phyloP scores from a whole-genome alignment of 805 yeast species.

The Kuraishia molischiana region DNA sequence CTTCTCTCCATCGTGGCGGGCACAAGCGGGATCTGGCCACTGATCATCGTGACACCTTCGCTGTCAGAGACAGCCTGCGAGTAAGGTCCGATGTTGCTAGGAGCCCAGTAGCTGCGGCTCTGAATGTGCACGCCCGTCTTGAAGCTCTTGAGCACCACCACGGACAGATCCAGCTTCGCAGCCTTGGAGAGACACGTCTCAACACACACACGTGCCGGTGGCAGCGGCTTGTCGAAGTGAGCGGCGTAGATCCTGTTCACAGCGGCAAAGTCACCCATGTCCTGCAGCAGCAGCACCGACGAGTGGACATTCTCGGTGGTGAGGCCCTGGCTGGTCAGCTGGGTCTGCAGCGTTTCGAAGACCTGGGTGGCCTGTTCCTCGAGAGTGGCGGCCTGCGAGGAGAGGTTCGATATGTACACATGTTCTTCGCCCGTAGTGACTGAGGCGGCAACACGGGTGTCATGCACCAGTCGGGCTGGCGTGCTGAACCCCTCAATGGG shows the following conservation, averaged over 20 bases:
- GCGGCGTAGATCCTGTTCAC: slow-evolving; percentile 54
- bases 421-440: slow-evolving; percentile 7
- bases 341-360: slow-evolving; percentile 29
- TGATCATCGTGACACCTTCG: slow-evolving; percentile 46
- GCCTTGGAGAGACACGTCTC: slow-evolving; percentile 40
- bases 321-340: slow-evolving; percentile 21
- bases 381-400: slow-evolving; percentile 18
- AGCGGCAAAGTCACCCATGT: slow-evolving; percentile 54
- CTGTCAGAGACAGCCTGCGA: slow-evolving; percentile 67
- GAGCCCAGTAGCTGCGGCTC: slow-evolving; percentile 96
- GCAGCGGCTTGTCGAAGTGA: slow-evolving; percentile 50
- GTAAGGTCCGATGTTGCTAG: slow-evolving; percentile 96
- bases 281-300: slow-evolving; percentile 47
- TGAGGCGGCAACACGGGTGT: background rate
- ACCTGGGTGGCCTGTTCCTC: slow-evolving; percentile 39
- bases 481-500: background rate
- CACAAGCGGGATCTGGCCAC: slow-evolving; percentile 87
- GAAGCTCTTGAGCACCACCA: slow-evolving; percentile 30
- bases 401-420: slow-evolving; percentile 34
- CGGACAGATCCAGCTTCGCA: slow-evolving; percentile 46
- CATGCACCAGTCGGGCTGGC: background rate
- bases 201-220: slow-evolving; percentile 87
- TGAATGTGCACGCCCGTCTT: slow-evolving; percentile 82
- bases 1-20: slow-evolving; percentile 54
- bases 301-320: slow-evolving; percentile 42